Evolutionary conservation across 306 rosid species (phyloP), one percentile per base, ranked within the genome.

Genomic region (Luffa aegyptiaca): DNA sequence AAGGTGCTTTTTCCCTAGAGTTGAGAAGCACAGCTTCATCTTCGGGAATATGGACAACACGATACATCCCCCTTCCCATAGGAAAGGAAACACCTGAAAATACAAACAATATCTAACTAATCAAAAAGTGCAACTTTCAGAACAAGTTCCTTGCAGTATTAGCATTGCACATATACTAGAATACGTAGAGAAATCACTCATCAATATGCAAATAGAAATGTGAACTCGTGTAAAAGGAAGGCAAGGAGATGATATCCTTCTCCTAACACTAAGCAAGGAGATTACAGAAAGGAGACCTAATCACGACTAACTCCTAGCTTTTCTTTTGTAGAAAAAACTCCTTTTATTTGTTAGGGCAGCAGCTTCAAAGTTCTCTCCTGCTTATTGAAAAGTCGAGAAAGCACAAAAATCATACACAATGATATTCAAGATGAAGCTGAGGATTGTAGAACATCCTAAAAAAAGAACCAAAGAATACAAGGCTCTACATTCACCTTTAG

Each of bases 1-100:
- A 96, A 75, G 99, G 99, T 61, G 96, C 99, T 86, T 96, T 96
- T 84, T 96, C 99, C 94, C 99, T 87, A 84, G 99, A 96, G 86
- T 96, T 96, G 86, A 96, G 85, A 85, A 96, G 98, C 84, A 96
- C 88, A 65, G 99, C 97, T 89, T 96, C 99, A 65, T 96, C 99
- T 84, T 90, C 99, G 35, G 99, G 99, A 84, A 96, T 90, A 81
- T 90, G 91, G 83, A 96, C 91, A 85, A 96, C 98, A 0, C 93
- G 94, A 75, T 89, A 96, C 92, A 96, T 86, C 83, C 99, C 98
- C 83, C 83, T 96, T 66, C 98, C 99, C 99, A 95, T 86, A 18
- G 99, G 99, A 82, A 95, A 95, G 88, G 97, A 88, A 80, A 95
- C 88, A 81, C 97, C 99, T 95, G 82, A 46, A 80, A 70, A 63